phyloP scores from a whole-genome alignment of 1,139 yeast genomes.

The Scheffersomyces parashehatae region DNA sequence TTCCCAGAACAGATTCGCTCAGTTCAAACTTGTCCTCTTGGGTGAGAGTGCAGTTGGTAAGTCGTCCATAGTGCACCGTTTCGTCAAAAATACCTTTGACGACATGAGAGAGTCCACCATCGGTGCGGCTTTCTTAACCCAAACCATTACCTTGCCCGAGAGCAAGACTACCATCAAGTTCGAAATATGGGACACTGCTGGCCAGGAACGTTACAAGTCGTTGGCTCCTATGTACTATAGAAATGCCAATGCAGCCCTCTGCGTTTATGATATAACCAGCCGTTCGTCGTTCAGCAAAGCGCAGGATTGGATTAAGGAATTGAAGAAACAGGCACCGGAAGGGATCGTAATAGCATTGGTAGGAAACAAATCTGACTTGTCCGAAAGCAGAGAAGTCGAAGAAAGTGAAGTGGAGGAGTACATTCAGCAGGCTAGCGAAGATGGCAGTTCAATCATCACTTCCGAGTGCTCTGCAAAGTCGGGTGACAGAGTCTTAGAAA shows the following conservation, averaged over 20 bases:
- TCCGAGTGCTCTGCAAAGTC: constrained; percentile 50
- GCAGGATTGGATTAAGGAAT: constrained; percentile 93
- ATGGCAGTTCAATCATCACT: constrained; percentile 27
- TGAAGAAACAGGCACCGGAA: constrained; percentile 85
- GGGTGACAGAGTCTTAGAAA: constrained; percentile 48
- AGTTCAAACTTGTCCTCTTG: constrained; percentile 45
- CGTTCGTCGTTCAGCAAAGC: constrained; percentile 80
- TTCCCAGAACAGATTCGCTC: constrained; percentile 29
- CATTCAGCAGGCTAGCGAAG: constrained; percentile 29
- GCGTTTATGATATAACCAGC: constrained; percentile 30
- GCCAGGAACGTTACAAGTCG: constrained; percentile 49
- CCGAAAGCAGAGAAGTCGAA: constrained; percentile 49
- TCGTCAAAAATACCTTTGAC: constrained; percentile 76
- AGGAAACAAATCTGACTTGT: constrained; percentile 62
- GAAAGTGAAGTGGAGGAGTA: constrained; percentile 38
- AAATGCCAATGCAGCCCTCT: constrained; percentile 42
- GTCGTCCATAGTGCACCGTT: constrained; percentile 47
- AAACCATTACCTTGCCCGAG: constrained; percentile 49
- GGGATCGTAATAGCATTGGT: constrained; percentile 58
- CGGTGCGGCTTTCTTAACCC: constrained; percentile 96
- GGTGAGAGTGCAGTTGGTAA: constrained; percentile 55
- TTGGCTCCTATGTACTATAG: constrained; percentile 53
- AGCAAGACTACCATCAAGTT: constrained; percentile 29
- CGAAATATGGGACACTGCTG: constrained; percentile 57
- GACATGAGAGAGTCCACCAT: constrained; percentile 94